Percentiles rank a stretch among this genome's conserved stretches.
phyloP scores from a whole-genome alignment of 495 filamentous ascomycete genomes.

The Neurospora hispaniola region DNA sequence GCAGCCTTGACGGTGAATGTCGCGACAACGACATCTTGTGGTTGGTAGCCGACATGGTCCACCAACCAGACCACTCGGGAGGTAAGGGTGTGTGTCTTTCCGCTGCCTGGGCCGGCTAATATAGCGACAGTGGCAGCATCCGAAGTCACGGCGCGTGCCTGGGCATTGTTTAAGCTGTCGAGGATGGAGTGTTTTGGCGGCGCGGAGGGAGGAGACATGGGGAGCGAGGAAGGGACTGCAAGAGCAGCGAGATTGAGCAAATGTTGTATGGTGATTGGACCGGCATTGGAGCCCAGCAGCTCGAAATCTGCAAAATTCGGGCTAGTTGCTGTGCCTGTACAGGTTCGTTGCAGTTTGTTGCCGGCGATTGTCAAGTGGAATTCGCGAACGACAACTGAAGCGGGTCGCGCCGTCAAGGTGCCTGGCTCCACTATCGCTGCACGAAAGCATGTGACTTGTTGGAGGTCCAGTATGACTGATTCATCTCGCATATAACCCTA shows the following conservation, averaged over 20 bases:
- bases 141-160: slow-evolving; percentile 76
- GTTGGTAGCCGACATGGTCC: slow-evolving; percentile 60
- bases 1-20: slow-evolving; percentile 98
- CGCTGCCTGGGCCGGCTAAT: slow-evolving; percentile 70
- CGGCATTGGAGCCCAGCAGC: background rate
- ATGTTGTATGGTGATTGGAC: background rate
- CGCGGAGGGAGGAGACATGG: slow-evolving; percentile 1
- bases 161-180: slow-evolving; percentile 70
- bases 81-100: slow-evolving; percentile 95
- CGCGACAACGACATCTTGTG: slow-evolving; percentile 90
- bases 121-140: slow-evolving; percentile 74
- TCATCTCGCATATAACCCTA: background rate
- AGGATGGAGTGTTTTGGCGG: slow-evolving; percentile 27
- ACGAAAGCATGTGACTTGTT: background rate
- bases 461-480: background rate
- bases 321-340: background rate
- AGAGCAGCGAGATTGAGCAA: background rate
- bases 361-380: background rate
- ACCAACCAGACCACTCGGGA: slow-evolving; percentile 93
- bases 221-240: background rate
- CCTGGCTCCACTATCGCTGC: background rate
- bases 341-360: background rate
- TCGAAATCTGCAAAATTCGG: background rate
- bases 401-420: background rate
- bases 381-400: background rate